These are phyloP conservation scores for Paraphaeosphaeria minitans DNA, from an alignment of 2,329 filamentous ascomycete species.

Conservation along the genomic window DNA sequence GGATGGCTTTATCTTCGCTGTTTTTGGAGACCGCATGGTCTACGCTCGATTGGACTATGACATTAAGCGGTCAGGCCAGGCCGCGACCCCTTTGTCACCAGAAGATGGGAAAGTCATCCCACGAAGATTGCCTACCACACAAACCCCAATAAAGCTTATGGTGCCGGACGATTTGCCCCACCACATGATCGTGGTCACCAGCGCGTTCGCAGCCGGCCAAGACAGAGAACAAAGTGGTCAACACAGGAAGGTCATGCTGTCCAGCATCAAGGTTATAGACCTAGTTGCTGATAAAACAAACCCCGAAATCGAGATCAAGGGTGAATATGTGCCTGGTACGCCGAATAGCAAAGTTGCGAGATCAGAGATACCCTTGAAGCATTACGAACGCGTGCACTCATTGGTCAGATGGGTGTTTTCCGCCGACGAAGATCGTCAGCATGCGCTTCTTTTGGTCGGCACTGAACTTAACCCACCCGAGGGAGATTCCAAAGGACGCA, in stretches of 20 bases:
- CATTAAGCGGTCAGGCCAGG: constrained; percentile 21
- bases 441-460: constrained; percentile 67
- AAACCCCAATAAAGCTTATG: constrained; percentile 43
- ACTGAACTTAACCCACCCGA: constrained; percentile 43
- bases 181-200: constrained; percentile 57
- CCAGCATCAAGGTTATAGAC: constrained; percentile 39
- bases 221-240: constrained; percentile 26
- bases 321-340: constrained; percentile 25
- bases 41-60: constrained; percentile 54
- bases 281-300: constrained; percentile 24
- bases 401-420: constrained; percentile 68
- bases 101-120: constrained; percentile 29
- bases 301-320: constrained; percentile 28
- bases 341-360: constrained; percentile 47
- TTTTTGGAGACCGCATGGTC: constrained; percentile 54
- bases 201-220: constrained; percentile 39
- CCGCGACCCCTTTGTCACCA: neutral
- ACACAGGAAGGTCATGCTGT: constrained; percentile 42
- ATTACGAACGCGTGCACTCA: constrained; percentile 64
- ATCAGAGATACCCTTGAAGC: constrained; percentile 61
- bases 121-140: constrained; percentile 28
- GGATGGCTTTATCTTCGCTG: constrained; percentile 54
- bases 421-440: constrained; percentile 59
- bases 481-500: constrained; percentile 33
- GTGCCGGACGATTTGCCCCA: constrained; percentile 41